Conservation (phyloP, 306 rosid species). For the Prunus fruticosa region DNA sequence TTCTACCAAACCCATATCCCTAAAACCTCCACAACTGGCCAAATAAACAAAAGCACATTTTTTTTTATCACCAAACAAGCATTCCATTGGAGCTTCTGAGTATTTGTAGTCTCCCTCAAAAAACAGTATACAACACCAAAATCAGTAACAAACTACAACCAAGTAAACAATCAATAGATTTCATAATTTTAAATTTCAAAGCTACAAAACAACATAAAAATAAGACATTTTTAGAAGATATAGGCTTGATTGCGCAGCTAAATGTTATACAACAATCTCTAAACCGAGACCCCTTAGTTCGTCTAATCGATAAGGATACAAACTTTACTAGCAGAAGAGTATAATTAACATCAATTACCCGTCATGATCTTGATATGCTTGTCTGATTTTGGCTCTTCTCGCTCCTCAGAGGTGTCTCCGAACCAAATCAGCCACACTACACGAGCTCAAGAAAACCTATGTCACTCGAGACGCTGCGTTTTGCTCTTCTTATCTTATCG, state of each 20-base stretch:
- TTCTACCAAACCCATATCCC: background rate
- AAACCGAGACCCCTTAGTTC: background rate
- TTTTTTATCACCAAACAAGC: background rate
- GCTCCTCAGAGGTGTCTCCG: conserved; percentile 9
- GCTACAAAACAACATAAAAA: background rate
- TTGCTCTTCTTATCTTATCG: background rate
- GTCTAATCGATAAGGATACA: background rate
- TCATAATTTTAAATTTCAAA: background rate
- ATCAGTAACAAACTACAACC: background rate
- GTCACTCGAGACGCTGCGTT: background rate
- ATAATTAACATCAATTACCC: conserved; percentile 32
- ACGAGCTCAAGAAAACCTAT: background rate
- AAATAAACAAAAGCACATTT: background rate
- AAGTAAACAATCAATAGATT: background rate
- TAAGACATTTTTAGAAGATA: background rate
- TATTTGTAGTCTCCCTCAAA: background rate
- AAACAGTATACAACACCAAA: background rate
- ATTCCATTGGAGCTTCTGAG: background rate
- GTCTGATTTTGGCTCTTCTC: conserved; percentile 14
- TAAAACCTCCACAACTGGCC: background rate
- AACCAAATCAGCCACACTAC: conserved; percentile 1
- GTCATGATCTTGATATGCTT: conserved; percentile 47
- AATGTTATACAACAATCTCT: background rate
- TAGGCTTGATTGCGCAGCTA: background rate
- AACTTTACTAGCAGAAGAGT: no score